These are phyloP conservation scores for Aspergillus tubingensis DNA, from an alignment of 2,329 filamentous ascomycete genomes.

Conservation along the genomic window DNA sequence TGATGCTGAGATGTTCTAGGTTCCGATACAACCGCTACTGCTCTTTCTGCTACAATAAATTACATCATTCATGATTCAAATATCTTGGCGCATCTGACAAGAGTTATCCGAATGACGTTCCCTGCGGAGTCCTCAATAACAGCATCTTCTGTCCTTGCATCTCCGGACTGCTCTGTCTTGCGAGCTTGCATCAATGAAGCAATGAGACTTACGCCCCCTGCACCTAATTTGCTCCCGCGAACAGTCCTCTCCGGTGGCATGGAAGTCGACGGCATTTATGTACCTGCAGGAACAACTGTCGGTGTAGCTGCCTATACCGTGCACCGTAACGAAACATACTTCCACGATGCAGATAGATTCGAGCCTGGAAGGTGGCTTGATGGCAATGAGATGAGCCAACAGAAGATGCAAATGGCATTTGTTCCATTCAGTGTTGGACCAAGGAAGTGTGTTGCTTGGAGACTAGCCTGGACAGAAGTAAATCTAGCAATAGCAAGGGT, in stretches of 20 bases:
- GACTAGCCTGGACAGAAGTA: background rate
- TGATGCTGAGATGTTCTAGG: background rate
- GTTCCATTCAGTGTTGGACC: constrained; percentile 3
- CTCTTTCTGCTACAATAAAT: background rate
- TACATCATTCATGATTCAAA: background rate
- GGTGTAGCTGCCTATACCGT: constrained; percentile 40
- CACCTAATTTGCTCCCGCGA: constrained; percentile 33
- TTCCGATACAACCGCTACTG: constrained; percentile 5
- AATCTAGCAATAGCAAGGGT: background rate
- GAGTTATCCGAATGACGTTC: background rate
- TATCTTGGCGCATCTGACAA: background rate
- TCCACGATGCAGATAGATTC: constrained; percentile 19
- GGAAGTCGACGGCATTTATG: constrained; percentile 20
- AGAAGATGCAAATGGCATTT: background rate
- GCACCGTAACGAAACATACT: constrained; percentile 21
- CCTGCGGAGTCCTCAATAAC: background rate
- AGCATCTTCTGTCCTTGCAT: background rate
- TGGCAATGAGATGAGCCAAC: background rate
- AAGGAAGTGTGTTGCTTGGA: background rate
- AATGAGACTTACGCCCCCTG: constrained; percentile 21
- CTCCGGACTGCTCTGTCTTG: background rate
- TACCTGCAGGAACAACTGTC: constrained; percentile 39
- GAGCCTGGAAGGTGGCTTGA: constrained; percentile 45
- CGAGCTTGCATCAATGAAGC: constrained; percentile 14
- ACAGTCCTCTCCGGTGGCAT: constrained; percentile 32